A percentile compares a stretch with the other conserved stretches of the same genome.
Evolutionary conservation across 1,284 basidiomycete species (phyloP).

Genomic region (Cryptococcus wingfieldii): DNA sequence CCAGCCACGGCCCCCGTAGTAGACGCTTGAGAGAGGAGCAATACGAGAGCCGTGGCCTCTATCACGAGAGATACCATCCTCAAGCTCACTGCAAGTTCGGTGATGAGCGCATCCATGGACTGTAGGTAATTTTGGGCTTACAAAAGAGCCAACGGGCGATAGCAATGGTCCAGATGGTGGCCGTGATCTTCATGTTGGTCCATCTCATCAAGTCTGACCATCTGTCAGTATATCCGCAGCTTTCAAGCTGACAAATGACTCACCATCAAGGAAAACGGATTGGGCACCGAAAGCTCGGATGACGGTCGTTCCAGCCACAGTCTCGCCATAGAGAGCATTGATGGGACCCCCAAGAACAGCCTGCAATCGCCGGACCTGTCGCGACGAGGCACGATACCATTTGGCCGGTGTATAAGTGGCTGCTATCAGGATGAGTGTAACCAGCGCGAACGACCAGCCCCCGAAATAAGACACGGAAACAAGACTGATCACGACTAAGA

Average conservation of each 20-base stretch:
- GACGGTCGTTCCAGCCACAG: constrained; percentile 33
- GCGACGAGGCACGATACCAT: constrained; percentile 21
- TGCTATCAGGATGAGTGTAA: constrained; percentile 9
- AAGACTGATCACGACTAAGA: constrained; percentile 20
- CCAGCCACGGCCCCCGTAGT: constrained; percentile 31
- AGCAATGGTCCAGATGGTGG: constrained; percentile 16
- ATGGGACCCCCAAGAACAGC: constrained; percentile 27
- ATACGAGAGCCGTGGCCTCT: constrained; percentile 15
- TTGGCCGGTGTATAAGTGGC: constrained; percentile 21
- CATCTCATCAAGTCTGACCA: constrained; percentile 24
- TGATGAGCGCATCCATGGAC: not conserved
- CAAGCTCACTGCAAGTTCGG: constrained; percentile 16
- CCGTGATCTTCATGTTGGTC: constrained; percentile 26
- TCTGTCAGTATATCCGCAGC: too few species aligned
- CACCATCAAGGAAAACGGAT: constrained; percentile 23
- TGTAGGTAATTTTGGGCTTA: constrained; percentile 7
- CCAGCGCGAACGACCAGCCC: constrained; percentile 20
- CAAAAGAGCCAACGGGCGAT: constrained; percentile 24
- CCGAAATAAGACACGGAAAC: constrained; percentile 21
- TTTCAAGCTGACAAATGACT: not conserved
- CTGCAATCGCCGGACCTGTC: constrained; percentile 25
- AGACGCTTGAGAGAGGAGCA: constrained; percentile 17
- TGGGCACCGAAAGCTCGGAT: constrained; percentile 35
- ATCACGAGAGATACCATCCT: constrained; percentile 20
- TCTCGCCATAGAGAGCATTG: constrained; percentile 35